A percentile compares a stretch with the other conserved stretches of the same genome.
Evolutionary conservation across 225 moss, liverwort and hornwort genomes (phyloP).

Genomic region (Neckera pumila): DNA sequence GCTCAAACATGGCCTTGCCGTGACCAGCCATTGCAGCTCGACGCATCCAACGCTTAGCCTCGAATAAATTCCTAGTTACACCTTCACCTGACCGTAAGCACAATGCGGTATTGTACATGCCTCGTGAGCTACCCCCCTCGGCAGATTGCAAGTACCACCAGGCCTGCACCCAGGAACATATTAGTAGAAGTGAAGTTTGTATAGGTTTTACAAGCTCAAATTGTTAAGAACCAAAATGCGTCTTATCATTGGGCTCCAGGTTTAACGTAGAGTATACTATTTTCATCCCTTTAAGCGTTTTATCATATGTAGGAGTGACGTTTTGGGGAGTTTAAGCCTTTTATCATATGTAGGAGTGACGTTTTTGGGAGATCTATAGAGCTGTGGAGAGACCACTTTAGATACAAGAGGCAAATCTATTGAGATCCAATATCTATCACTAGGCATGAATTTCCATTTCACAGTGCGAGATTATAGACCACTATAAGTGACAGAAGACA

Average conservation of each 20-base stretch:
- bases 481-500: background rate
- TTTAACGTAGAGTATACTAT: background rate
- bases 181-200: background rate
- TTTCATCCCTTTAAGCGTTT: background rate
- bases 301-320: background rate
- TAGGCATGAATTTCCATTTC: background rate
- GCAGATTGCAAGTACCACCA: slow-evolving; percentile 74
- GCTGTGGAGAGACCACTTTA: background rate
- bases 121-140: slow-evolving; percentile 60
- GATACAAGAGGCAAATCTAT: background rate
- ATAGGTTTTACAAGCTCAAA: background rate
- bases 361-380: background rate
- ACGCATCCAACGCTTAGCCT: slow-evolving; percentile 80
- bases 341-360: background rate
- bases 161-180: slow-evolving; percentile 24
- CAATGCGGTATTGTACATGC: slow-evolving; percentile 69
- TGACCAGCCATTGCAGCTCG: slow-evolving; percentile 72
- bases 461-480: background rate
- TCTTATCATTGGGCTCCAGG: background rate
- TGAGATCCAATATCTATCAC: background rate
- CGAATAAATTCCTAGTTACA: slow-evolving; percentile 22
- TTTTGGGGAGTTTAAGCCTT: background rate
- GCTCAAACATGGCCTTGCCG: slow-evolving; percentile 73
- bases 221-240: background rate
- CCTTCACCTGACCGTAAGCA: slow-evolving; percentile 63